Evolutionary conservation across 495 filamentous ascomycete species (phyloP).

Genomic region (Terfezia boudieri): DNA sequence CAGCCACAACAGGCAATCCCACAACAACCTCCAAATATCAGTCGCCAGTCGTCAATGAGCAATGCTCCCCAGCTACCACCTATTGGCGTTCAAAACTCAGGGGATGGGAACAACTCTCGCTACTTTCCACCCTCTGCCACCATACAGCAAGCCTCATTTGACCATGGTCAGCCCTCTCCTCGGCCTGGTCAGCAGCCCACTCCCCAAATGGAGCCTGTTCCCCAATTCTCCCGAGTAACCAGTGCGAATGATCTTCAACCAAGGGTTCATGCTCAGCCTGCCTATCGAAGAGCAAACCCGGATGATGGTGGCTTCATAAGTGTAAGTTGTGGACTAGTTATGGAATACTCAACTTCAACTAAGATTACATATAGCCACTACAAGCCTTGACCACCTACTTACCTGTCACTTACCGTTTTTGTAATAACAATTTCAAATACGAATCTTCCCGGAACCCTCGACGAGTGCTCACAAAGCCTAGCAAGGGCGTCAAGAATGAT

Average conservation of each 20-base stretch:
- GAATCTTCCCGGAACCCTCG: slow-evolving; percentile 96
- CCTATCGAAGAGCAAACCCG: slow-evolving; percentile 81
- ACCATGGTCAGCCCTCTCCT: slow-evolving; percentile 49
- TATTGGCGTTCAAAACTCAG: slow-evolving; percentile 35
- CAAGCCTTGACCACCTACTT: slow-evolving; percentile 90
- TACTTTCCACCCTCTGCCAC: slow-evolving; percentile 50
- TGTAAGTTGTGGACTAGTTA: slow-evolving; percentile 30
- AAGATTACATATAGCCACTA: slow-evolving; percentile 40
- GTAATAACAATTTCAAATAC: slow-evolving; percentile 96
- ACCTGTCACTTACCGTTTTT: slow-evolving; percentile 90
- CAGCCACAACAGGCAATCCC: slow-evolving; percentile 20
- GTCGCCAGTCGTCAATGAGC: slow-evolving; percentile 30
- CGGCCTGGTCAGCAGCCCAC: slow-evolving; percentile 24
- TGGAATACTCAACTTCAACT: not conserved
- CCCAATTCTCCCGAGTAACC: slow-evolving; percentile 62
- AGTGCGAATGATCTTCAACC: slow-evolving; percentile 54
- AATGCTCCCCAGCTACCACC: slow-evolving; percentile 41
- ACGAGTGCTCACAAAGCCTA: slow-evolving; percentile 94
- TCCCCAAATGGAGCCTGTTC: slow-evolving; percentile 48
- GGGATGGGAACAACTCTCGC: slow-evolving; percentile 27
- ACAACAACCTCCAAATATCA: slow-evolving; percentile 20
- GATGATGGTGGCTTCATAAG: slow-evolving; percentile 91
- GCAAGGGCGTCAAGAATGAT: slow-evolving; percentile 97
- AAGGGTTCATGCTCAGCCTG: slow-evolving; percentile 62
- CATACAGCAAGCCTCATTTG: slow-evolving; percentile 38